Percentiles rank a stretch among this genome's conserved stretches.
phyloP scores from a whole-genome alignment of 495 filamentous ascomycete species.

The Talaromyces wortmannii region DNA sequence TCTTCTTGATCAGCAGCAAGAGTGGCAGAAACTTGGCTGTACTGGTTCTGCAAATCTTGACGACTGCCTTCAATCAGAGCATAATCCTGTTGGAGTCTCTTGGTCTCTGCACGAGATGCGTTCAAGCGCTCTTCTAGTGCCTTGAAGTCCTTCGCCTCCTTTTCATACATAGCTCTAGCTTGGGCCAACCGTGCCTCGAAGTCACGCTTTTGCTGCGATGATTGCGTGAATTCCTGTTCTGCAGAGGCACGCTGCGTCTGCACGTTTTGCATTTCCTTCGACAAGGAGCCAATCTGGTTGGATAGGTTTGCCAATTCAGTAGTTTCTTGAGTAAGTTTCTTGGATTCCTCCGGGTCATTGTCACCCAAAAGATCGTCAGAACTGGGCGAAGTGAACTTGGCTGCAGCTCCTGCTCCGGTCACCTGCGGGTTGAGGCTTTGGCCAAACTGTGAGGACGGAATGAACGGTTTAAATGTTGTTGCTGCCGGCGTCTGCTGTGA shows the following conservation, averaged over 20 bases:
- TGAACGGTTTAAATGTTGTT: slow-evolving; percentile 77
- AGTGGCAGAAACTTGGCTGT: slow-evolving; percentile 63
- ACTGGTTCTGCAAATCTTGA: slow-evolving; percentile 80
- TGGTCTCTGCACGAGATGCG: slow-evolving; percentile 68
- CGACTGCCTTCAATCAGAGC: slow-evolving; percentile 73
- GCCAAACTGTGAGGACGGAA: slow-evolving; percentile 86
- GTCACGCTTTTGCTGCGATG: slow-evolving; percentile 78
- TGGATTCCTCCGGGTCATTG: slow-evolving; percentile 82
- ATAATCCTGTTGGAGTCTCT: slow-evolving; percentile 73
- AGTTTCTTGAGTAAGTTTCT: slow-evolving; percentile 79
- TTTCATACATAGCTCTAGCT: slow-evolving; percentile 80
- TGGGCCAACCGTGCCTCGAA: slow-evolving; percentile 83
- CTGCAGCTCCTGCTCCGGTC: slow-evolving; percentile 61
- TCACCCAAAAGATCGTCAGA: slow-evolving; percentile 93
- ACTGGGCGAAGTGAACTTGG: slow-evolving; percentile 43
- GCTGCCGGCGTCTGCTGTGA: slow-evolving; percentile 28
- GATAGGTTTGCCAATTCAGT: slow-evolving; percentile 93
- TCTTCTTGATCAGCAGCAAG: slow-evolving; percentile 85
- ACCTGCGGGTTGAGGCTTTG: slow-evolving; percentile 69
- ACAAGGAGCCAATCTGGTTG: slow-evolving; percentile 83
- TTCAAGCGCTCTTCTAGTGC: slow-evolving; percentile 76
- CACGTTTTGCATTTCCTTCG: slow-evolving; percentile 89
- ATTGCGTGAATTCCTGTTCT: slow-evolving; percentile 72
- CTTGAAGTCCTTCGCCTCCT: slow-evolving; percentile 81
- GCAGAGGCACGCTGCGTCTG: slow-evolving; percentile 70